Conservation (phyloP, 2,329 filamentous ascomycete genomes). For the Madurella mycetomatis region DNA sequence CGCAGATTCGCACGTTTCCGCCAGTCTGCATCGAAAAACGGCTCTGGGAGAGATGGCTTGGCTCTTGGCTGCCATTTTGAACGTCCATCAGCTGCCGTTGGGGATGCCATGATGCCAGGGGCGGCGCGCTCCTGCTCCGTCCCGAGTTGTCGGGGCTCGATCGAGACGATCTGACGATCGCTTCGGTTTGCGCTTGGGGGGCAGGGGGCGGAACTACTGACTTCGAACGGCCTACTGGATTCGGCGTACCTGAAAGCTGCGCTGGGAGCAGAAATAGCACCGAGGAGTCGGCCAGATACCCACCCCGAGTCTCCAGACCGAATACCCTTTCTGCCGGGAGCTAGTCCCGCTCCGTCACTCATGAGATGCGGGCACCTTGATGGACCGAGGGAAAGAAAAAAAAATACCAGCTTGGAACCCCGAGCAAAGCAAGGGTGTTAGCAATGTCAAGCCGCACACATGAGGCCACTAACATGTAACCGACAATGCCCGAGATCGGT, state of each 20-base stretch:
- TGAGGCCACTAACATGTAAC: too few relatives aligned
- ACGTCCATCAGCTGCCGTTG: background rate
- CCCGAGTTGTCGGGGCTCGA: conserved; percentile 6
- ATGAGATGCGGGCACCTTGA: background rate
- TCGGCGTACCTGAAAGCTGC: background rate
- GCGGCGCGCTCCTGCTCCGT: background rate
- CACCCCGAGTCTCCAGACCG: background rate
- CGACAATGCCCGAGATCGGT: too few relatives aligned
- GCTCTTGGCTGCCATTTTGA: conserved; percentile 3
- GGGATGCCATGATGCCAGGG: background rate
- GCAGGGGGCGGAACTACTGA: background rate
- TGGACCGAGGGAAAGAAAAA: background rate
- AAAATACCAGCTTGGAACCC: background rate
- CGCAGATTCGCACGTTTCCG: background rate
- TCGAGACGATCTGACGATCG: background rate
- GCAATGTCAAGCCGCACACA: too few relatives aligned
- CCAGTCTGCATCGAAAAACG: conserved; percentile 15
- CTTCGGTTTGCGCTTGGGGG: background rate
- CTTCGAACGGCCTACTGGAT: background rate
- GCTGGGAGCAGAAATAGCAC: background rate
- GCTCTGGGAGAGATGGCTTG: conserved; percentile 3
- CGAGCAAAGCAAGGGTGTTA: too few relatives aligned
- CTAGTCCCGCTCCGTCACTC: background rate
- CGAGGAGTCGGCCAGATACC: background rate
- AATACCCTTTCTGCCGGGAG: conserved; percentile 12